phyloP scores from a whole-genome alignment of 257 asterid genomes.

The Rehmannia glutinosa region DNA sequence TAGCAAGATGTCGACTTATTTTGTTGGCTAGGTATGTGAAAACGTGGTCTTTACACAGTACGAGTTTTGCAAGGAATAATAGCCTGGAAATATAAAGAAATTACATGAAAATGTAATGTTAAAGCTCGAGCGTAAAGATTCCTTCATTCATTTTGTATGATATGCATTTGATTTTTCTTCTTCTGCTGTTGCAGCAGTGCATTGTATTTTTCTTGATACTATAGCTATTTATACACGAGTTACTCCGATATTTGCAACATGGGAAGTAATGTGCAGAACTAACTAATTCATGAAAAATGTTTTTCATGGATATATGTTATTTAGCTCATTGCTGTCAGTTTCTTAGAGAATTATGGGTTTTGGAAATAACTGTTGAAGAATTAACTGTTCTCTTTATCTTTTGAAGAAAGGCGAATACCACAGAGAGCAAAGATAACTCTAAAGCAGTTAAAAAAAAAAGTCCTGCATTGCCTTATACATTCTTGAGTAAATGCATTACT shows the following conservation, averaged over 20 bases:
- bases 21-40: conserved; percentile 20
- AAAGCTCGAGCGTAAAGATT: conserved; percentile 15
- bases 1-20: conserved; percentile 15
- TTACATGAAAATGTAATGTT: conserved; percentile 5
- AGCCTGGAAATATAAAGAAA: conserved; percentile 15
- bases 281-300: not conserved
- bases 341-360: no score
- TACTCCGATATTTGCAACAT: not conserved
- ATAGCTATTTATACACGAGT: conserved; percentile 21
- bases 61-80: conserved; percentile 6
- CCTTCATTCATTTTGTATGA: conserved; percentile 50
- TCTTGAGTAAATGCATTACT: not conserved
- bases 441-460: not conserved
- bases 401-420: no score
- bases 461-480: not conserved
- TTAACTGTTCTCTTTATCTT: no score
- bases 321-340: not conserved
- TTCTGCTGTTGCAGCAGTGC: conserved; percentile 24
- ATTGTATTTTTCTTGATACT: conserved; percentile 14
- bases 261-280: conserved; percentile 5
- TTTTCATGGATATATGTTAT: not conserved
- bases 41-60: conserved; percentile 12
- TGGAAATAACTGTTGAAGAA: no score
- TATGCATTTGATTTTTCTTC: conserved; percentile 27
- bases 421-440: not conserved